Percentiles rank a stretch among this genome's conserved stretches.
phyloP scores from a whole-genome alignment of 2,329 filamentous ascomycete genomes.

The Fusarium continuum region DNA sequence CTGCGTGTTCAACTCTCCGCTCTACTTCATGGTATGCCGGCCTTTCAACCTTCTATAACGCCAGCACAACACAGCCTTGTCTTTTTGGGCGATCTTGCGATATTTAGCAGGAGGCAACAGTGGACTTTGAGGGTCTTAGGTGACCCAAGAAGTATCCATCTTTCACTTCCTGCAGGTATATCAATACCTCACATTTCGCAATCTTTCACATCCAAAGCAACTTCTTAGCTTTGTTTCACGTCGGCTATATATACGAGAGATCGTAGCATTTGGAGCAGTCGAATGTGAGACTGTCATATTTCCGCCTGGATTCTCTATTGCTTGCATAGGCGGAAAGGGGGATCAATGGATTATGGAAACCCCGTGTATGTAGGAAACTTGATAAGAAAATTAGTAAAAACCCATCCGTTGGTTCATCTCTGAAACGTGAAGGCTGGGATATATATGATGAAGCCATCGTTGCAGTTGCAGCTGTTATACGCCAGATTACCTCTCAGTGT shows the following conservation, averaged over 20 bases:
- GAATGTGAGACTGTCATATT: not conserved
- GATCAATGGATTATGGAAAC: not conserved
- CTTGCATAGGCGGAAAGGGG: conserved; percentile 7
- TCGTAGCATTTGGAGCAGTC: not conserved
- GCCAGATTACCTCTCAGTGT: not conserved
- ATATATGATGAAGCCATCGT: too few relatives aligned
- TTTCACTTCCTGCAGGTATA: not conserved
- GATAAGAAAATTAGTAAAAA: not conserved
- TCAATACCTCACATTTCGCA: not conserved
- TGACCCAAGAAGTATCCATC: not conserved
- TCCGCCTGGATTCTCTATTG: not conserved
- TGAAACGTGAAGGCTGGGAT: not conserved
- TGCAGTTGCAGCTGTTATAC: not conserved
- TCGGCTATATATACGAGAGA: not conserved
- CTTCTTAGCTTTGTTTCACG: not conserved
- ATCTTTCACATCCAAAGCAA: not conserved
- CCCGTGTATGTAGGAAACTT: conserved; percentile 1
- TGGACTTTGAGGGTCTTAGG: not conserved
- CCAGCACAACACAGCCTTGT: not conserved
- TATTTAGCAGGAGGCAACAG: not conserved
- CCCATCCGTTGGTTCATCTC: not conserved
- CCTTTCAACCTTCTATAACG: not conserved
- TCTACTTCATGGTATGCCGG: not conserved
- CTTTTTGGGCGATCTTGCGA: not conserved
- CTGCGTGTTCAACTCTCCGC: not conserved